These are phyloP conservation scores for Lentinula detonsa DNA, from an alignment of 768 basidiomycete genomes.

Conservation along the genomic window DNA sequence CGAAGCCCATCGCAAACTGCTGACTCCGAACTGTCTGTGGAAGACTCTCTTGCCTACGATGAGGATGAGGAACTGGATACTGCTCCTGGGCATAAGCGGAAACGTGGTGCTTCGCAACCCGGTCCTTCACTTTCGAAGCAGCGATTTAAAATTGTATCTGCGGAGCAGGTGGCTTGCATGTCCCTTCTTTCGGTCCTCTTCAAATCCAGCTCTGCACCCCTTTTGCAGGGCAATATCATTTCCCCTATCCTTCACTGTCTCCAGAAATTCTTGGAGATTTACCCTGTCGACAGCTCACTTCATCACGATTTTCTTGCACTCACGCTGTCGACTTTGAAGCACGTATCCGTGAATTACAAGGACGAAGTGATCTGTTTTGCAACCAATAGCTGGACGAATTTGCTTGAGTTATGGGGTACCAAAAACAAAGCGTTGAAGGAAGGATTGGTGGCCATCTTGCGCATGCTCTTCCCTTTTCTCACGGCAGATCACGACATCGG, in stretches of 20 bases:
- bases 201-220: slow-evolving; percentile 51
- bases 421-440: slow-evolving; percentile 78
- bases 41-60: slow-evolving; percentile 15
- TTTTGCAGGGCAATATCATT: slow-evolving; percentile 35
- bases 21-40: slow-evolving; percentile 28
- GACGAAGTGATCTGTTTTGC: slow-evolving; percentile 57
- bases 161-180: slow-evolving; percentile 68
- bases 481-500: slow-evolving; percentile 26
- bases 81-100: slow-evolving; percentile 18
- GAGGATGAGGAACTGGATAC: slow-evolving; percentile 12
- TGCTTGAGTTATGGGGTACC: slow-evolving; percentile 73
- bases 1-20: slow-evolving; percentile 8
- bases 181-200: slow-evolving; percentile 58
- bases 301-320: slow-evolving; percentile 70
- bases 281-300: slow-evolving; percentile 70
- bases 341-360: slow-evolving; percentile 73
- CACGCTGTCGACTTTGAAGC: slow-evolving; percentile 62
- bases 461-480: slow-evolving; percentile 68
- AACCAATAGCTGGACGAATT: slow-evolving; percentile 48
- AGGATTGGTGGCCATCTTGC: slow-evolving; percentile 67
- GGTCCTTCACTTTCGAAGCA: neutral
- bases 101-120: slow-evolving; percentile 12
- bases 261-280: slow-evolving; percentile 55
- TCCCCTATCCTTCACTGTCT: slow-evolving; percentile 50
- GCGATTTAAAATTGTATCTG: neutral